Evolutionary conservation across 768 basidiomycete species (phyloP).

Genomic region (Naganishia onofrii): DNA sequence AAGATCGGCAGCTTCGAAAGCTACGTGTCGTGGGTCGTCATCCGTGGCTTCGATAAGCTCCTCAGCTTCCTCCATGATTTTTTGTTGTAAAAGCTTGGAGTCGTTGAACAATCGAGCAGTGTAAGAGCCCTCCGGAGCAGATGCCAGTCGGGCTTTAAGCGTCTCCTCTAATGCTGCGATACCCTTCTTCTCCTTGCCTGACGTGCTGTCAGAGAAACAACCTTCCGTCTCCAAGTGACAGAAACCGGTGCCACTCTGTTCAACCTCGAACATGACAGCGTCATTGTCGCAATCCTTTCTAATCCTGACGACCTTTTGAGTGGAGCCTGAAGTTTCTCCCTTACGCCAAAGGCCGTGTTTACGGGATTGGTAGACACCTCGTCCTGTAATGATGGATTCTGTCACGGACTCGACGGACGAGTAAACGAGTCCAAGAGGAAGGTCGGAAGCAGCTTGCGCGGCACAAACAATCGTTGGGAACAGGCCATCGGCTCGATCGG

Average conservation of each 20-base stretch:
- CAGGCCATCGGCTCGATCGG: slow-evolving; percentile 86
- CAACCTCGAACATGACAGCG: slow-evolving; percentile 82
- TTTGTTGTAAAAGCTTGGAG: slow-evolving; percentile 73
- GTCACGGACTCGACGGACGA: slow-evolving; percentile 81
- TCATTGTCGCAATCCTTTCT: slow-evolving; percentile 88
- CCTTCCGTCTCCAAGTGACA: slow-evolving; percentile 84
- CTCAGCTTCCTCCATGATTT: slow-evolving; percentile 98
- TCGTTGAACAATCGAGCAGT: slow-evolving; percentile 83
- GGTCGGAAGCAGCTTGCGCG: slow-evolving; percentile 38
- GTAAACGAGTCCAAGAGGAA: slow-evolving; percentile 87
- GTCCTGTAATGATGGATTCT: slow-evolving; percentile 81
- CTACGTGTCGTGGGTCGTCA: slow-evolving; percentile 65
- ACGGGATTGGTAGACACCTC: slow-evolving; percentile 92
- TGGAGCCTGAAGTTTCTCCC: slow-evolving; percentile 92
- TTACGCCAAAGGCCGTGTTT: slow-evolving; percentile 96
- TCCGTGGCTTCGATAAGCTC: slow-evolving; percentile 77
- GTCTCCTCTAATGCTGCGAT: slow-evolving; percentile 76
- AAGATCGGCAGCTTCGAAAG: slow-evolving; percentile 93
- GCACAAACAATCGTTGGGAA: slow-evolving; percentile 84
- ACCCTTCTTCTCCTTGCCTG: slow-evolving; percentile 60
- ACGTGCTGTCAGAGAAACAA: slow-evolving; percentile 61
- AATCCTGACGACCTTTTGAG: slow-evolving; percentile 79
- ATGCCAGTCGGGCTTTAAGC: slow-evolving; percentile 65
- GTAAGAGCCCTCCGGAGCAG: slow-evolving; percentile 87
- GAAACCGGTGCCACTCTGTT: slow-evolving; percentile 83